Base-by-base conservation (phyloP, 116 monocot species). In the Dioscorea cayenensis region DNA sequence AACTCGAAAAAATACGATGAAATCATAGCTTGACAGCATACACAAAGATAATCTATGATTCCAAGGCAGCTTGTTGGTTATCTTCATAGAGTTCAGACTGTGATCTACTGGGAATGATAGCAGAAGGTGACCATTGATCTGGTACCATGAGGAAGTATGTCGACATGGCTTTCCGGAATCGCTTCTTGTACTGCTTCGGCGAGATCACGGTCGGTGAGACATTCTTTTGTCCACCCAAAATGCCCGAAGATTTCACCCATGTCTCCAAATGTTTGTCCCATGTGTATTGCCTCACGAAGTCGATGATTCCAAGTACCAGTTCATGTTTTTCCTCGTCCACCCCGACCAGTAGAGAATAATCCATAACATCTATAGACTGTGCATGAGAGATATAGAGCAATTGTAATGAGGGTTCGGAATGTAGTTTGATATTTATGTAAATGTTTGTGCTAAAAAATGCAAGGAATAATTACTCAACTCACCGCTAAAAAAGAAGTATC, bases 251-350 rank as follows among this genome's bases (percentile, higher is more conserved):
- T 77, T 92, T 97, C 19, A 92, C 97, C 92, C 97, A 97, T 28
- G 93, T 90, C 79, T 93, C 93, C 5, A 97, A 72, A 70, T 97
- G 97, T 72, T 97, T 93, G 73, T 97, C 96, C 96, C 96, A 97
- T 59, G 96, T 97, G 71, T 92, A 97, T 51, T 92, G 90, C 73
- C 90, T 82, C 90, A 97, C 83, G 67, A 97, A 97, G 80, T 97
- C 97, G 36, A 97, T 97, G 37, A 93, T 92, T 59, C 97, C 97
- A 32, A 97, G 32, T 27, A 92, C 90, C 52, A 97, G 76, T 69
- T 92, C 86, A 16, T 88, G 77, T 65, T 76, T 90, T 77, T 79
- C 79, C 68, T 88, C 97, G 20, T 97, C 97, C 1, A 97, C 82
- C 28, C 97, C 97, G 28, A 92, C 88, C 28, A 97, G 77, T 67